Evolutionary conservation across 176 grass and related monocot species (phyloP), one percentile per base, ranked within the genome.

Genomic region (Canna indica): DNA sequence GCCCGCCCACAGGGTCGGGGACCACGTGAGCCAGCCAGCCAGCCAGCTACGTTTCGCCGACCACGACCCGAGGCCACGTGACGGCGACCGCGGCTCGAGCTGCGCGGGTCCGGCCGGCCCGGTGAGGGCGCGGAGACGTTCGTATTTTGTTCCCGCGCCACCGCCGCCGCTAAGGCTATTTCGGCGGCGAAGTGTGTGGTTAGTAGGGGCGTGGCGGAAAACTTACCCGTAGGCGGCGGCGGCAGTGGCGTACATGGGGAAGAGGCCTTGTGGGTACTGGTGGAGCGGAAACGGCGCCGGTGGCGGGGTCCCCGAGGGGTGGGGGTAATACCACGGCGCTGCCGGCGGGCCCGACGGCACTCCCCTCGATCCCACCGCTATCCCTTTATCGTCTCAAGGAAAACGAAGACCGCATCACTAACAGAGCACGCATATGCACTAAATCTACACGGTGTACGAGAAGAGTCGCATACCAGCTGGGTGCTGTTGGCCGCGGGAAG

Each of bases 231-330:
- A 93, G 80, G 87, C 60, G 69, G 82, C 54, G 35, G 63, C 18
- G 81, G 88, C 54, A 79, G 88, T 61, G 79, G 86, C 80, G 89
- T 90, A 99, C 82, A 90, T 87, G 15, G 89, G 89, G 70, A 99
- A 65, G 11, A 87, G 77, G 66, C 86, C 82, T 33, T 38, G 20
- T 82, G 83, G 86, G 84, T 84, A 78, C 35, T 85, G 65, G 73
- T 77, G 87, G 81, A 79, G 81, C 75, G 82, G 88, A 8, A 83
- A 78, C n/a, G 82, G 61, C 67, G 84, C 68, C 33, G 83, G 71
- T 29, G 84, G 81, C 29, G 87, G 74, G 11, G 90, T 73, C 67
- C 81, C 73, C 53, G 87, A 47, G 45, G 92, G 83, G 27, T 84
- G 82, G 69, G 87, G 89, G 86, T 93, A 93, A 82, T 90, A 99